These are phyloP conservation scores for Nicotiana attenuata DNA, from an alignment of 257 asterid species.

Conservation along the genomic window DNA sequence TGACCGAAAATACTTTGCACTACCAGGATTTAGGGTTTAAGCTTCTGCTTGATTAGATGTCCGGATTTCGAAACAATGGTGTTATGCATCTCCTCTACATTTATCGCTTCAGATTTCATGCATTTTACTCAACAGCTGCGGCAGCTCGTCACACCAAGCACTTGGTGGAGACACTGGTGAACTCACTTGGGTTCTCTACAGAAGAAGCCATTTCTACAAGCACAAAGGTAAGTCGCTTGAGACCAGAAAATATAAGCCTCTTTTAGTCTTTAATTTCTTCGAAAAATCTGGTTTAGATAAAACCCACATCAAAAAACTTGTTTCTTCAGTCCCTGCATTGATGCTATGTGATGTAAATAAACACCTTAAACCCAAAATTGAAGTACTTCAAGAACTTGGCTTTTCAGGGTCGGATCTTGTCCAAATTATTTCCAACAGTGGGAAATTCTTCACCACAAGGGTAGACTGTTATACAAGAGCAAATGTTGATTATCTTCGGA, in stretches of 20 bases:
- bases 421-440: not conserved
- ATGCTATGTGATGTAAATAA: not conserved
- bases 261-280: constrained; percentile 13
- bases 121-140: not conserved
- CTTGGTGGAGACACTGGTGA: not conserved
- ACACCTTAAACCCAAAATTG: constrained; percentile 15
- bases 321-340: not conserved
- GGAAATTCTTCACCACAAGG: too few species aligned
- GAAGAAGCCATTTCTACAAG: not conserved
- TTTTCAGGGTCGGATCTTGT: constrained; percentile 11
- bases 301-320: constrained; percentile 8
- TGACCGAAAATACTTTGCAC: too few species aligned
- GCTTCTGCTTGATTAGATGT: too few species aligned
- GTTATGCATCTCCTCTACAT: too few species aligned
- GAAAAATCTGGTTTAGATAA: constrained; percentile 10
- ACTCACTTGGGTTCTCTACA: not conserved
- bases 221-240: not conserved
- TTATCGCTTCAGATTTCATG: not conserved
- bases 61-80: too few species aligned
- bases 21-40: too few species aligned
- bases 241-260: not conserved
- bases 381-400: constrained; percentile 12
- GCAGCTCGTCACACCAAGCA: not conserved
- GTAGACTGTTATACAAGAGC: too few species aligned
- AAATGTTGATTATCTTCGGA: constrained; percentile 1